A percentile compares a stretch with the other conserved stretches of the same genome.
Conservation (phyloP, 345 rosid species). For the Pistacia atlantica region DNA sequence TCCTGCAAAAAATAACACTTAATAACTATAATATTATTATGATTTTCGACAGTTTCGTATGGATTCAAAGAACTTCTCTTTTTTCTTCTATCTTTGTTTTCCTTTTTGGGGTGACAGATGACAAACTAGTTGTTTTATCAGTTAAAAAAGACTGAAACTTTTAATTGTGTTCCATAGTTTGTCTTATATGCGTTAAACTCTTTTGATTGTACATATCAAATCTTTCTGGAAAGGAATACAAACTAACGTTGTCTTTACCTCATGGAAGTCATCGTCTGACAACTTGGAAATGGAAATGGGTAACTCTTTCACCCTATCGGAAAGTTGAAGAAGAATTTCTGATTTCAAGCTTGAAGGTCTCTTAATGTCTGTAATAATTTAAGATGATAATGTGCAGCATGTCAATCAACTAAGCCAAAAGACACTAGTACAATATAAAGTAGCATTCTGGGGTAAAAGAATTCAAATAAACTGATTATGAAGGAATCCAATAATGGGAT, state of each 20-base stretch:
- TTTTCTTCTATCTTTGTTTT: no score
- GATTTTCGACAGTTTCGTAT: not conserved
- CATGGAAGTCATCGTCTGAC: slow-evolving; percentile 48
- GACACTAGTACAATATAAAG: not conserved
- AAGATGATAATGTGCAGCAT: slow-evolving; percentile 9
- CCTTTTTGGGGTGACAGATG: no score
- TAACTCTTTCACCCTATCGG: slow-evolving; percentile 34
- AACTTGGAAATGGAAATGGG: slow-evolving; percentile 30
- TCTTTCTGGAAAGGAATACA: not conserved
- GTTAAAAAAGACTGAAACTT: no score
- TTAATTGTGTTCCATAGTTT: no score
- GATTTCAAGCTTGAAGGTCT: slow-evolving; percentile 17
- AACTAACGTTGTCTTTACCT: slow-evolving; percentile 30
- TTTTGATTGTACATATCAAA: not conserved
- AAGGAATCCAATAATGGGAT: not conserved
- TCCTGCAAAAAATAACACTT: no score
- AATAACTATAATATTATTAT: not conserved
- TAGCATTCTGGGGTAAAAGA: not conserved
- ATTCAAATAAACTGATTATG: no score
- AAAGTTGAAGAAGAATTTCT: slow-evolving; percentile 43
- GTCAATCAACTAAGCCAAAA: not conserved
- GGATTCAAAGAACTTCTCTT: not conserved
- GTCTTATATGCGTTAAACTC: no score
- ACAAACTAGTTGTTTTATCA: no score
- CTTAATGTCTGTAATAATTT: slow-evolving; percentile 39